Conservation (phyloP, 352 stramenopile genomes). For the Phytophthora idaei region DNA sequence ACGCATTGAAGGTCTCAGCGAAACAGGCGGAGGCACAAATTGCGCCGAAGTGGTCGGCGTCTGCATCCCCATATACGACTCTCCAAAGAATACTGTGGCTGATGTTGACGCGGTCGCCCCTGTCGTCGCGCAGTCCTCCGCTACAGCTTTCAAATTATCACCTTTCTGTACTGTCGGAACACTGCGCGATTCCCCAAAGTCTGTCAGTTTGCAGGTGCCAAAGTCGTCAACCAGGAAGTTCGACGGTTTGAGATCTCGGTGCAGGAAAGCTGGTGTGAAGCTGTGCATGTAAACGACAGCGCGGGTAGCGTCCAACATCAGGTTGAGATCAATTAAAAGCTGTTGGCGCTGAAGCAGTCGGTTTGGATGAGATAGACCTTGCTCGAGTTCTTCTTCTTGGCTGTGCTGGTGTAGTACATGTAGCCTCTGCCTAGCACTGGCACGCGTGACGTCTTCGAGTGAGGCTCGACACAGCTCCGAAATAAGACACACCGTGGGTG, state of each 20-base stretch:
- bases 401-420: slow-evolving; percentile 20
- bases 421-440: slow-evolving; percentile 30
- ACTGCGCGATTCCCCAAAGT: slow-evolving; percentile 65
- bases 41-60: slow-evolving; percentile 25
- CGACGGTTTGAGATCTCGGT: slow-evolving; percentile 72
- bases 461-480: slow-evolving; percentile 59
- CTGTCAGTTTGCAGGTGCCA: slow-evolving; percentile 57
- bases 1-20: slow-evolving; percentile 35
- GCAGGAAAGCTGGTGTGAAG: slow-evolving; percentile 72
- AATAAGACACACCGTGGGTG: slow-evolving; percentile 75
- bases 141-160: slow-evolving; percentile 15
- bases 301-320: slow-evolving; percentile 70
- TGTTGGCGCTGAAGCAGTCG: slow-evolving; percentile 37
- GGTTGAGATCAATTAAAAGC: slow-evolving; percentile 55
- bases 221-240: slow-evolving; percentile 69
- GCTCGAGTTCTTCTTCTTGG: slow-evolving; percentile 7
- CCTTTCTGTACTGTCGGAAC: slow-evolving; percentile 33
- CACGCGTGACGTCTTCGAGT: slow-evolving; percentile 47
- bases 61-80: slow-evolving; percentile 25
- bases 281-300: slow-evolving; percentile 76
- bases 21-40: slow-evolving; percentile 20
- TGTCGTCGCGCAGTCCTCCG: slow-evolving; percentile 22
- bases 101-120: slow-evolving; percentile 18
- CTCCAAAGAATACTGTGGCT: slow-evolving; percentile 26
- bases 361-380: slow-evolving; percentile 13